A percentile compares a stretch with the other conserved stretches of the same genome.
Conservation (phyloP, 106 monocot species). For the Xerophyta viscosa region DNA sequence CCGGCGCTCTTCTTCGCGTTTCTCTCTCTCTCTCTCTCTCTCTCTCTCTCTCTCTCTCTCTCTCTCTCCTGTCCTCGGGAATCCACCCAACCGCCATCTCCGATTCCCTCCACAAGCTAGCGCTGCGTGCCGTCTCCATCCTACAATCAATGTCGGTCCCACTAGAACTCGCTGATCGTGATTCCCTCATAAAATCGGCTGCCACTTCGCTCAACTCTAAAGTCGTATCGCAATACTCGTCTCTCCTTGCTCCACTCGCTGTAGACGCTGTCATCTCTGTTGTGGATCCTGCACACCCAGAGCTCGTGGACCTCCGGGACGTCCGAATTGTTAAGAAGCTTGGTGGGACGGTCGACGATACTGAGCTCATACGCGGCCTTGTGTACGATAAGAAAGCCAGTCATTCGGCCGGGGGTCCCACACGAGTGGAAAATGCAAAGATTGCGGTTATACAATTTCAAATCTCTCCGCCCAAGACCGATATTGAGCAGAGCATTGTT, state of each 20-base stretch:
- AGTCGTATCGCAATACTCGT: constrained; percentile 92
- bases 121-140: constrained; percentile 42
- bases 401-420: constrained; percentile 72
- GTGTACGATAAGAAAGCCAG: constrained; percentile 91
- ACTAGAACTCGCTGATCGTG: constrained; percentile 77
- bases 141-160: constrained; percentile 66
- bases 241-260: constrained; percentile 83
- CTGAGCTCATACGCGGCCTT: constrained; percentile 67
- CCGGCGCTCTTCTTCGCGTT: constrained; percentile 79
- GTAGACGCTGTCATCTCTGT: constrained; percentile 74
- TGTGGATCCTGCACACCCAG: constrained; percentile 68
- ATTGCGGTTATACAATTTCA: constrained; percentile 95
- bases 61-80: constrained; percentile 55
- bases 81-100: constrained; percentile 76
- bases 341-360: constrained; percentile 90
- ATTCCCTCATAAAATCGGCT: constrained; percentile 78
- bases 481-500: constrained; percentile 91
- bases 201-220: constrained; percentile 88
- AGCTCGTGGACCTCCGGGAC: constrained; percentile 78
- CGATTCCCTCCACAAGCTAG: constrained; percentile 72
- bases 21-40: no score
- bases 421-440: constrained; percentile 81
- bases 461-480: constrained; percentile 93
- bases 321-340: constrained; percentile 83
- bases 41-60: constrained; percentile 41